A percentile compares a stretch with the other conserved stretches of the same genome.
These are phyloP conservation scores for Scleromitrula shiraiana DNA, from an alignment of 2,329 filamentous ascomycete species.

Conservation along the genomic window DNA sequence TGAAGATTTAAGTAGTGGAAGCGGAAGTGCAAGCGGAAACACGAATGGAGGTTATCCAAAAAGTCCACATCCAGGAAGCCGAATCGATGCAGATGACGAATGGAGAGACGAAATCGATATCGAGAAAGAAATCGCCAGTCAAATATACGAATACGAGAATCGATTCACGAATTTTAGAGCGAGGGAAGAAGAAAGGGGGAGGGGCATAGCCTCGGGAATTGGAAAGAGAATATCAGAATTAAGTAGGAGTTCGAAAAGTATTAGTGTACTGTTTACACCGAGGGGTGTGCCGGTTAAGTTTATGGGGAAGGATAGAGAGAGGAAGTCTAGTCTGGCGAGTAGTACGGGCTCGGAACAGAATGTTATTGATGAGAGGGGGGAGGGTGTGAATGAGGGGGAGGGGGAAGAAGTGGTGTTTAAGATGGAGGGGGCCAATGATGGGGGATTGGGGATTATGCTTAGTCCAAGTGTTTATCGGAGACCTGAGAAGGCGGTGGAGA, in stretches of 20 bases:
- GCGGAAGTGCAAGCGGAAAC: no score
- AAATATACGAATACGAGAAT: neutral
- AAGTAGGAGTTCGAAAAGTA: constrained; percentile 5
- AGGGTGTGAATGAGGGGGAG: neutral
- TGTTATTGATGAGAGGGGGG: neutral
- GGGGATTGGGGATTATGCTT: neutral
- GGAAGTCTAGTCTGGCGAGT: neutral
- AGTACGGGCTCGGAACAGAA: no score
- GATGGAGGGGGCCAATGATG: neutral
- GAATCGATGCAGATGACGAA: neutral
- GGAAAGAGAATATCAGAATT: neutral
- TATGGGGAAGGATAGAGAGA: no score
- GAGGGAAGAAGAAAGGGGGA: neutral
- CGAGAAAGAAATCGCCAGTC: constrained; percentile 2
- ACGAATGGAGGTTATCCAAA: neutral
- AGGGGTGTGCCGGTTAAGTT: neutral
- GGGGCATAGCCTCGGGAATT: no score
- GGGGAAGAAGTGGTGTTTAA: neutral
- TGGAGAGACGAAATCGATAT: neutral
- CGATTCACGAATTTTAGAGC: neutral
- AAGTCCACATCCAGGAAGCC: neutral
- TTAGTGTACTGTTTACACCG: neutral
- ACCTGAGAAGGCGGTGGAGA: neutral
- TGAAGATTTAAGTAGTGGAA: no score
- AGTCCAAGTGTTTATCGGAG: constrained; percentile 5